phyloP scores from a whole-genome alignment of 306 rosid species.

The Malus domestica region DNA sequence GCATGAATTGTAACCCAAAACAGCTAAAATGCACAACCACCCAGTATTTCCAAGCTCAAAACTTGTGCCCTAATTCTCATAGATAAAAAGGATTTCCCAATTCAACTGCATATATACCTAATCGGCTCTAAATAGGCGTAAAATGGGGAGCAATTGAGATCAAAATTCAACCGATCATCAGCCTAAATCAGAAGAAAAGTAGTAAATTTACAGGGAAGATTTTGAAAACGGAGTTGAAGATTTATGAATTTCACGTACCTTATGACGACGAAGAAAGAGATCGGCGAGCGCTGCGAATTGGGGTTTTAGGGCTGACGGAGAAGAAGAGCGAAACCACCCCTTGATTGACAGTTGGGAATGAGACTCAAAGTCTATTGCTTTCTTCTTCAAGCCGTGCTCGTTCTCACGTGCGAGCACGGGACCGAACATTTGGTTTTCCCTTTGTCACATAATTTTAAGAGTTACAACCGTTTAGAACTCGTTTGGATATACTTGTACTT shows the following conservation, averaged over 20 bases:
- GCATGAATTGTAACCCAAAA: background rate
- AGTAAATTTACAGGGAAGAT: background rate
- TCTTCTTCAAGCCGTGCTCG: background rate
- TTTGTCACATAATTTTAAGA: too few relatives aligned
- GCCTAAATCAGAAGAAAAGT: background rate
- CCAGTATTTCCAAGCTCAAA: constrained; percentile 4
- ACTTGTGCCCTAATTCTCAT: background rate
- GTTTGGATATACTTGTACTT: too few relatives aligned
- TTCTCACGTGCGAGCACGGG: background rate
- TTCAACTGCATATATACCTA: background rate
- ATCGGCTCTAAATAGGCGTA: background rate
- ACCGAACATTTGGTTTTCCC: background rate
- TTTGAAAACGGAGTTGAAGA: background rate
- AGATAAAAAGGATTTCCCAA: background rate
- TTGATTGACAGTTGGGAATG: background rate
- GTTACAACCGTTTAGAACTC: too few relatives aligned
- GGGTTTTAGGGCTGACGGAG: constrained; percentile 4
- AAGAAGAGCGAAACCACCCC: background rate
- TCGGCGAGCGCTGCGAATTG: constrained; percentile 2
- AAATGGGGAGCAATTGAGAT: background rate
- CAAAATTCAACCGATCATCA: background rate
- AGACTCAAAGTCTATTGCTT: background rate
- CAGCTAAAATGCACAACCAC: background rate
- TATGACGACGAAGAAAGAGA: background rate
- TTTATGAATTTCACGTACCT: background rate